A percentile compares a stretch with the other conserved stretches of the same genome.
phyloP scores from a whole-genome alignment of 164 flowering plant species.

The Chimonanthus salicifolius region DNA sequence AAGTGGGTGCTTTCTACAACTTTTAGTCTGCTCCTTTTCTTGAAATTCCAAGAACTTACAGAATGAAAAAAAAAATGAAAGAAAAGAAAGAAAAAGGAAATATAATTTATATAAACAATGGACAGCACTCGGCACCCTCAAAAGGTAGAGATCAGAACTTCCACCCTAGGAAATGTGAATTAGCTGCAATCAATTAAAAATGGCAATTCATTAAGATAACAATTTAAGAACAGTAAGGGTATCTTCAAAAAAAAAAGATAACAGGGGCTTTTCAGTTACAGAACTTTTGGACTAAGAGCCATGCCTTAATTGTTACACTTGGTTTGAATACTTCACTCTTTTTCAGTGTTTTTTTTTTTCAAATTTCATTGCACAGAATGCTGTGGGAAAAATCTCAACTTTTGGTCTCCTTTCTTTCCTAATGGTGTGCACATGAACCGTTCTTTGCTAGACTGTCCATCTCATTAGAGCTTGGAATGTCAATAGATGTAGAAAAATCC shows the following conservation, averaged over 20 bases:
- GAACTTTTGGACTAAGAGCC: not conserved
- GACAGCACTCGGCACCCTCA: not conserved
- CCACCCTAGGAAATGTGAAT: not conserved
- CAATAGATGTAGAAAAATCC: constrained; percentile 48
- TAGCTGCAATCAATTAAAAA: not conserved
- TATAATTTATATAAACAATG: not conserved
- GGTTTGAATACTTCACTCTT: not conserved
- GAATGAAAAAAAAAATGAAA: not conserved
- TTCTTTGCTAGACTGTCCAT: not conserved
- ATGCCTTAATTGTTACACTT: not conserved
- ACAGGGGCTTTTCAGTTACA: not conserved
- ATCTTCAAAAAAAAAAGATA: constrained; percentile 1
- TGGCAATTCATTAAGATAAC: not conserved
- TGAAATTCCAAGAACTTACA: not conserved
- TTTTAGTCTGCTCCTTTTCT: not conserved
- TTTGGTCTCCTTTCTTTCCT: not conserved
- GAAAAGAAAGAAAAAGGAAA: not conserved
- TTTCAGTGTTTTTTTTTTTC: not conserved
- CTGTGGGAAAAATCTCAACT: not conserved
- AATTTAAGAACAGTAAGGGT: not conserved
- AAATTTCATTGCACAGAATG: not conserved
- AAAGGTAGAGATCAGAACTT: not conserved
- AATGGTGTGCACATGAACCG: not conserved
- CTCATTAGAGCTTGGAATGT: constrained; percentile 31
- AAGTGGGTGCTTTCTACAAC: not conserved